Base-by-base conservation (phyloP, 2,329 filamentous ascomycete genomes). In the Ophiostoma pallidulum region DNA sequence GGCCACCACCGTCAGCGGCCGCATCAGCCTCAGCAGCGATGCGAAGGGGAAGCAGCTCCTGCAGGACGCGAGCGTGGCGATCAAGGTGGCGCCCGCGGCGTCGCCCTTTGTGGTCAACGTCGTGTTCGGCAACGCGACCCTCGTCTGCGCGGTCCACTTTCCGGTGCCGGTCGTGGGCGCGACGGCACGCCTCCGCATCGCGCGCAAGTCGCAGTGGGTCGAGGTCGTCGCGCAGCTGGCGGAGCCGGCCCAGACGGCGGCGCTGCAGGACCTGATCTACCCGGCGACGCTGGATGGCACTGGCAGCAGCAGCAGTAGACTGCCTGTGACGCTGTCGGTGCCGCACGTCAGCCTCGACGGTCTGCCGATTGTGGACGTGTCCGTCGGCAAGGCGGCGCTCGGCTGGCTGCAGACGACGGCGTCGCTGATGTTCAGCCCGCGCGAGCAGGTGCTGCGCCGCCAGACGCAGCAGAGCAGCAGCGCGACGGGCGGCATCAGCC, bases 311-410 rank as follows among this genome's bases (percentile, higher is more conserved):
- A n/a, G n/a, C n/a, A n/a, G n/a, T n/a, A n/a, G n/a, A n/a, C n/a
- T 64, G 2, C 71, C 71, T 0, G 58, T 60, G 3, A 56, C 62
- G 1, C 51, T 70, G 20, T 71, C 68, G 50, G 58, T 62, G 13
- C 61, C 66, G 0, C 62, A 70, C 47, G 26, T 74, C 16, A 71
- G 68, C 48, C 62, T 75, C n/a, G 65, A 72, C 48, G 59, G 48
- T 3, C 60, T 74, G 1, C 68, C 72, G 0, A 64, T 70, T 22
- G 53, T 74, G 19, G 62, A 70, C 26, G 16, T 71, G 5, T 54
- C 58, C 3, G n/a, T n/a, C 51, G 66, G 13, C 13, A 65, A 65
- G 45, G 52, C 55, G 4, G 54, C 55, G 3, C 59, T 63, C 16
- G 45, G 51, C n/a, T 74, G 67, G 64, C 56, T 74, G 3, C 60